Evolutionary conservation across 1,139 yeast species (phyloP).

Genomic region (Oligophagozyma castellii): DNA sequence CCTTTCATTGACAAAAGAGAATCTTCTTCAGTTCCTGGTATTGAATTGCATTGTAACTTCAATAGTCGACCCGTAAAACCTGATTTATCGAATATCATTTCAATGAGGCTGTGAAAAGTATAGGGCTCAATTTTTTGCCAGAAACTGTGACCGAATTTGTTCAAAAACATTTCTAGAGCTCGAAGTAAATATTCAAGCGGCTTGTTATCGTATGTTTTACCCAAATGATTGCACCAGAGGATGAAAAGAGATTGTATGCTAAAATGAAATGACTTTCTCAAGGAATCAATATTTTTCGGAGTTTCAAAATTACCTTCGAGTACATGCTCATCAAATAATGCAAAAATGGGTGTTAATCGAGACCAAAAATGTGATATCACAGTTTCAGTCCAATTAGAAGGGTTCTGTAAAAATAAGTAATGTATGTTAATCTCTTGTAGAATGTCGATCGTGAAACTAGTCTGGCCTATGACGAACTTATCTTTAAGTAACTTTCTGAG

Average conservation of each 20-base stretch:
- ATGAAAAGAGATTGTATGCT: conserved; percentile 33
- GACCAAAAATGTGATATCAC: conserved; percentile 42
- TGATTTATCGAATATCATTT: conserved; percentile 29
- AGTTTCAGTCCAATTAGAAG: conserved; percentile 31
- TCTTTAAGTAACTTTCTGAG: conserved; percentile 16
- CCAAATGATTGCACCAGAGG: conserved; percentile 28
- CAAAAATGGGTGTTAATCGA: conserved; percentile 30
- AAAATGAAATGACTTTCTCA: conserved; percentile 29
- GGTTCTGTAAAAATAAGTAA: conserved; percentile 40
- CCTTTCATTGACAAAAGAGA: conserved; percentile 13
- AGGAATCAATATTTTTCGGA: conserved; percentile 33
- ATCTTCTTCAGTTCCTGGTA: conserved; percentile 23
- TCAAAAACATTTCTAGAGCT: conserved; percentile 32
- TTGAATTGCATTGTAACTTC: conserved; percentile 16
- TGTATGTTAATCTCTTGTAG: conserved; percentile 42
- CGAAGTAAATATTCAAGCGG: conserved; percentile 45
- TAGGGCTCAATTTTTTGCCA: conserved; percentile 42
- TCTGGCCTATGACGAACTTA: conserved; percentile 8
- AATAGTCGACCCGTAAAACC: conserved; percentile 14
- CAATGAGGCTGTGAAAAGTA: conserved; percentile 39
- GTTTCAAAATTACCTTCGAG: conserved; percentile 29
- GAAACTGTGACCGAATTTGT: conserved; percentile 29
- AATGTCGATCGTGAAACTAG: conserved; percentile 26
- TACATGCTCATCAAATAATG: conserved; percentile 29
- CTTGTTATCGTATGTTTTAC: conserved; percentile 35